A percentile compares a stretch with the other conserved stretches of the same genome.
These are phyloP conservation scores for Rhizophagus clarus DNA, from an alignment of 192 early-diverging fungal genomes.

Conservation along the genomic window DNA sequence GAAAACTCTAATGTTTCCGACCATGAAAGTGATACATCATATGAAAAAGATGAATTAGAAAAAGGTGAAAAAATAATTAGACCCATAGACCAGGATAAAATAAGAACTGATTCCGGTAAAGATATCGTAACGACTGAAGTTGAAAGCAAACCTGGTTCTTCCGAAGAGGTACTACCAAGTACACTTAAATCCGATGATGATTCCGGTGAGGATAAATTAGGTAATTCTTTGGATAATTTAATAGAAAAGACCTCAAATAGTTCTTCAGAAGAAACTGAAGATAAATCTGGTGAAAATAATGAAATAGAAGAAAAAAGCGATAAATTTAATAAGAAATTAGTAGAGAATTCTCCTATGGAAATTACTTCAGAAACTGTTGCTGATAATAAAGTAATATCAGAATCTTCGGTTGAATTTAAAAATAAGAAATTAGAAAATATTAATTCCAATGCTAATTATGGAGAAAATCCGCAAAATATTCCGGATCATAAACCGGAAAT, in stretches of 20 bases:
- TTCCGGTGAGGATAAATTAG: neutral
- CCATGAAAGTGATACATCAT: constrained; percentile 14
- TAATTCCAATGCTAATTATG: neutral
- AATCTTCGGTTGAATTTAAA: neutral
- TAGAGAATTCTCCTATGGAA: neutral
- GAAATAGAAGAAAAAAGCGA: neutral
- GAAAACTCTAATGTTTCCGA: constrained; percentile 4
- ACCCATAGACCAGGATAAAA: neutral
- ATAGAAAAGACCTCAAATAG: neutral
- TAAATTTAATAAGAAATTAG: neutral
- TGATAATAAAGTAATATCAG: neutral
- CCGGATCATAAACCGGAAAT: neutral
- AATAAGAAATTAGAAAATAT: neutral
- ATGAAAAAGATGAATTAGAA: constrained; percentile 3
- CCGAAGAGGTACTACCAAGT: neutral
- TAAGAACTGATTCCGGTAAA: neutral
- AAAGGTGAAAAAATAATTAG: neutral
- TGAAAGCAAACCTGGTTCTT: neutral
- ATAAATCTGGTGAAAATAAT: neutral
- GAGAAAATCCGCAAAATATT: neutral
- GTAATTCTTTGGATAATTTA: neutral
- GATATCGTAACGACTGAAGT: neutral
- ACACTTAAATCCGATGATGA: neutral
- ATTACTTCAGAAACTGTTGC: neutral
- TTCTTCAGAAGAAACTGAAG: constrained; percentile 3